Percentiles rank a stretch among this genome's conserved stretches.
Evolutionary conservation across 2,329 filamentous ascomycete genomes (phyloP).

Genomic region (Tolypocladium pustulatum): DNA sequence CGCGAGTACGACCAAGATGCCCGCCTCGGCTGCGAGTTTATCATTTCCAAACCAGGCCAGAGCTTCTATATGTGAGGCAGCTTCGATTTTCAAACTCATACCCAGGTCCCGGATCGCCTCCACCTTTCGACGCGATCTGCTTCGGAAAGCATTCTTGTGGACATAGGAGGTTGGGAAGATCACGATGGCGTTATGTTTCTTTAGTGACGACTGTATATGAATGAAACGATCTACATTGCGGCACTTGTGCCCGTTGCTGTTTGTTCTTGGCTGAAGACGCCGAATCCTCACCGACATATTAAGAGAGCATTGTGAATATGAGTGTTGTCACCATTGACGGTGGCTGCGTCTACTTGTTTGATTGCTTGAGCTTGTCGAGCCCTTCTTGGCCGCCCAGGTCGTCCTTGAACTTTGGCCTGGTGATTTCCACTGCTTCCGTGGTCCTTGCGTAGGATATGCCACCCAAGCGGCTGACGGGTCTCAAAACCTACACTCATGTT

Average conservation of each 20-base stretch:
- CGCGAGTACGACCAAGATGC: conserved; percentile 51
- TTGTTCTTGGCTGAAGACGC: neutral
- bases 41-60: conserved; percentile 58
- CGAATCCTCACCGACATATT: neutral
- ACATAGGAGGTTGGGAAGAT: neutral
- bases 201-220: conserved; percentile 3
- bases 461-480: conserved; percentile 67
- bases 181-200: neutral
- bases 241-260: neutral
- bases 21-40: conserved; percentile 69
- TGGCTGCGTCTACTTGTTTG: conserved; percentile 6
- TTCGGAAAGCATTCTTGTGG: neutral
- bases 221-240: neutral
- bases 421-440: conserved; percentile 62
- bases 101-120: neutral
- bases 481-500: conserved; percentile 42
- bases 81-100: conserved; percentile 5
- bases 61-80: conserved; percentile 36
- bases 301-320: neutral
- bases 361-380: conserved; percentile 43
- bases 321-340: neutral
- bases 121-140: too few species aligned
- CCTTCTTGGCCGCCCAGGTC: conserved; percentile 43
- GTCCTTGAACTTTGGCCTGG: conserved; percentile 46
- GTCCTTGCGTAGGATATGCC: conserved; percentile 75